Evolutionary conservation across 2,329 filamentous ascomycete species (phyloP), one percentile per base, ranked within the genome.

Genomic region (Madurella mycetomatis): DNA sequence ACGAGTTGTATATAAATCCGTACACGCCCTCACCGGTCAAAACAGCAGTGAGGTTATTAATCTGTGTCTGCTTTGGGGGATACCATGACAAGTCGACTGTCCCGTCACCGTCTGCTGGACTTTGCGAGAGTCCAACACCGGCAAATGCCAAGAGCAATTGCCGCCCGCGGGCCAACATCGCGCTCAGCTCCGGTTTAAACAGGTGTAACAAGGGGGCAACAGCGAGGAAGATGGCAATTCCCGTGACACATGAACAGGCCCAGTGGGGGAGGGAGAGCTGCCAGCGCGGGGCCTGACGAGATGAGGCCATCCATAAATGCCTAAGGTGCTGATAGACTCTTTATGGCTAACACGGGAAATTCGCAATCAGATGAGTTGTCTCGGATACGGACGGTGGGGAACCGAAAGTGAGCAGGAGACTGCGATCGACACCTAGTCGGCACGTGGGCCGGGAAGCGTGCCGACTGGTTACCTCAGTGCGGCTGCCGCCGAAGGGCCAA

Each of bases 1-100:
- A 89, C 34, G 79, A 78, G 64, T 90, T 84, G 71, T 85, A 94
- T 16, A 88, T 77, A 66, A 90, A 92, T 1, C 86, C 88, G 67
- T 90, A 85, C 0, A 84, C 78, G 1, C 86, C 88, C 1, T 76
- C 72, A 8, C 78, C 76, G 41, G 25, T 15, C 8, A 56, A 13
- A 11, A 53, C 58, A 9, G 55, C 44, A 4, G 49, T 58, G 49
- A 58, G 48, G 31, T 56, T 56, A 39, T 46, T 54, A n/a, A 54
- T 48, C 2, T 44, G 18, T 9, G 51, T 45, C 8, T 44, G 41
- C 15, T 46, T 54, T 15, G 46, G 46, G 11, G 51, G 51, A 16
- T 54, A 39, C 51, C 51, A 54, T 13, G 40, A 40, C 16, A 53
- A 41, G 30, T 53, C 51, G n/a, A 49, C 30, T 11, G 25, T 19